Evolutionary conservation across 495 filamentous ascomycete genomes (phyloP).

Genomic region (Neurospora africana): DNA sequence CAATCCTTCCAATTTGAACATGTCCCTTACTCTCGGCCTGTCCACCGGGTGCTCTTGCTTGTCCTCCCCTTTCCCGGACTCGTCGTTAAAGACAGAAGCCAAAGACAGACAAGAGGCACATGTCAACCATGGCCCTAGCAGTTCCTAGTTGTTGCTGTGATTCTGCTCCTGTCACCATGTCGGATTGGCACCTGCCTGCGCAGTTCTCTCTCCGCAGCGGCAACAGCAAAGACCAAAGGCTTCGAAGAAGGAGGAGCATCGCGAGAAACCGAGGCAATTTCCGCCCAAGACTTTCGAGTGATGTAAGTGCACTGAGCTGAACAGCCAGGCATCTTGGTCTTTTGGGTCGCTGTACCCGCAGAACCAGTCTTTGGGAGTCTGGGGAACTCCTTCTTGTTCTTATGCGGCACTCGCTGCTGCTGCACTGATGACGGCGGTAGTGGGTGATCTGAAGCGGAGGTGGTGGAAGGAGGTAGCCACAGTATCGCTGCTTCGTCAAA

Average conservation of each 20-base stretch:
- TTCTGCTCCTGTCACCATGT: background rate
- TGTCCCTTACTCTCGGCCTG: background rate
- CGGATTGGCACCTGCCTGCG: background rate
- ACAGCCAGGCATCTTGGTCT: background rate
- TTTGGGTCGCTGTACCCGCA: background rate
- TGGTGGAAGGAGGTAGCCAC: background rate
- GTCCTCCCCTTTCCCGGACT: background rate
- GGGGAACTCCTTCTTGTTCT: background rate
- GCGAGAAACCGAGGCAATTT: background rate
- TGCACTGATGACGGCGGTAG: background rate
- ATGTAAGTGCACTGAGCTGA: background rate
- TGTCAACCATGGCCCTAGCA: background rate
- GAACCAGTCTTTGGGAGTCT: background rate
- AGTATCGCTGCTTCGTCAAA: background rate
- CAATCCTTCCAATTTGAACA: background rate
- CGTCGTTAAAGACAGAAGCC: background rate
- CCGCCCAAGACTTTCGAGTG: background rate
- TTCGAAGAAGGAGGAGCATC: background rate
- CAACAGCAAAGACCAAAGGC: background rate
- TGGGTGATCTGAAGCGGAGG: background rate
- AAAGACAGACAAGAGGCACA: background rate
- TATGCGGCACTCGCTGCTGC: background rate
- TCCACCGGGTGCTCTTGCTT: background rate
- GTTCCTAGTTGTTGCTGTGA: background rate
- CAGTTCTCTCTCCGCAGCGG: background rate